Base-by-base conservation (phyloP, 306 rosid genomes). In the Acmispon strigosus region DNA sequence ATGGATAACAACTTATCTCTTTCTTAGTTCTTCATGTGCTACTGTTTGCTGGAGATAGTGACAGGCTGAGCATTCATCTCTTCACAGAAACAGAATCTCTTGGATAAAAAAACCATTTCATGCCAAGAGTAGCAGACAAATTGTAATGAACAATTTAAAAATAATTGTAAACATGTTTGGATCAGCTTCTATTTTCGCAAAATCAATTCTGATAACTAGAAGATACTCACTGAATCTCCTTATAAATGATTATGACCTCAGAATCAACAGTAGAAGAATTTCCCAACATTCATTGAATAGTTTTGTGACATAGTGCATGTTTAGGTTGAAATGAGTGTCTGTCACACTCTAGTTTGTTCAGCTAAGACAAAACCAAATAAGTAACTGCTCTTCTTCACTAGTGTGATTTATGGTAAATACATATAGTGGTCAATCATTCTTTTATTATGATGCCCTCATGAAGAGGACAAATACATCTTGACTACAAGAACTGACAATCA, bases 11-110 rank as follows among this genome's bases (percentile, higher is more conserved):
- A 63, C 24, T 27, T 44, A 13, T 47, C 65, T 74, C 36, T 34
- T 60, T 13, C 49, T n/a, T 51, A 22, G 60, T 55, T 43, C 51
- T 13, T 74, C 78, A 70, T 70, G 86, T 78, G 86, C 63, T 4
- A 41, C 52, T 74, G 68, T 64, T 74, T 60, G 54, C 14, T 11
- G 7, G 10, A 44, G 69, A 78, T 5, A 44, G 69, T 11, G 80
- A 82, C 83, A 52, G 11, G 44, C 32, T 69, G 59, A 58, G 2
- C 66, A 66, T 66, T 47, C 67, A 79, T 16, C 66, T 66, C 71
- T 52, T 57, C 48, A 51, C 49, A 27, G 14, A 13, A 65, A 49
- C 44, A 64, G 78, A 72, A 71, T 72, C 62, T 78, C 50, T 56
- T 71, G 41, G 39, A 66, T 9, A n/a, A 13, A 51, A 42, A 49